Evolutionary conservation across 1,284 basidiomycete genomes (phyloP).

Genomic region (Ustilago sp.): DNA sequence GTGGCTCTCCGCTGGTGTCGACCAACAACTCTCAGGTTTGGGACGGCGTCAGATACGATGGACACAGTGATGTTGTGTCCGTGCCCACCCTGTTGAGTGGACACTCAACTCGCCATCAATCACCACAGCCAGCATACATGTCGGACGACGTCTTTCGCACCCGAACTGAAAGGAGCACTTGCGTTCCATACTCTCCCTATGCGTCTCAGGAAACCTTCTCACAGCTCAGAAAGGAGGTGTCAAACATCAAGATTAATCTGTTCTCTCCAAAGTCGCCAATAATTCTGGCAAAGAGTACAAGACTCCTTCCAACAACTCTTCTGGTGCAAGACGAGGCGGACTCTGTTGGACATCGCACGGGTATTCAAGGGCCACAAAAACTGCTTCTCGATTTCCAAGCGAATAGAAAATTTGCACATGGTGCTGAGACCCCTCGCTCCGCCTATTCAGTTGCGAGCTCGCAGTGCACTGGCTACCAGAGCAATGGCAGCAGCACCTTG

Average conservation of each 20-base stretch:
- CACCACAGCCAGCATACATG: not conserved
- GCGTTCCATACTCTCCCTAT: not conserved
- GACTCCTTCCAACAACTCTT: not conserved
- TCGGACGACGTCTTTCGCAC: not conserved
- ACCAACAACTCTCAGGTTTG: not conserved
- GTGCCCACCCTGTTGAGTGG: not conserved
- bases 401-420: not conserved
- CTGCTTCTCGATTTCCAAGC: not conserved
- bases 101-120: constrained; percentile 1
- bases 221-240: not conserved
- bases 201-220: not conserved
- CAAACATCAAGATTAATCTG: not conserved
- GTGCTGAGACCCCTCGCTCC: not conserved
- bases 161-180: not conserved
- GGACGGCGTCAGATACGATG: constrained; percentile 6
- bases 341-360: not conserved
- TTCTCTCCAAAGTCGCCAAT: not conserved
- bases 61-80: constrained; percentile 1
- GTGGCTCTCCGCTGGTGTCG: not conserved
- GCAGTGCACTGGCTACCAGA: constrained; percentile 8
- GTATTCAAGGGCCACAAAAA: not conserved
- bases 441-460: constrained; percentile 4
- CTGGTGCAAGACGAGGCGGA: not conserved
- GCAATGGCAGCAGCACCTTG: not conserved
- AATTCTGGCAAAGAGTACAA: not conserved